These are phyloP conservation scores for Gossypium sturtianum DNA, from an alignment of 345 rosid species.

Conservation along the genomic window DNA sequence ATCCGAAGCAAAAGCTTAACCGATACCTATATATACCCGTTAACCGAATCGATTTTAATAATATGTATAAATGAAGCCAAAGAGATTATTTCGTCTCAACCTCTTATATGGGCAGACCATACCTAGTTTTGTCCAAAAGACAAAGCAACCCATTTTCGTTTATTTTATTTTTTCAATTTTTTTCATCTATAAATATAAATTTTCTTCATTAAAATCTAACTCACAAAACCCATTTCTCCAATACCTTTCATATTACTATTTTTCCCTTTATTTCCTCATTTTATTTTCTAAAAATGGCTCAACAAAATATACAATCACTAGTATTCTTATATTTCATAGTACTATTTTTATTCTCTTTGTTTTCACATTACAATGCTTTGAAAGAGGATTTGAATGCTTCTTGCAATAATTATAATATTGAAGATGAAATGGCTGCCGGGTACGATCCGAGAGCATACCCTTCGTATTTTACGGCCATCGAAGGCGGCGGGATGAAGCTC, in stretches of 20 bases:
- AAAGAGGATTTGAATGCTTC: neutral
- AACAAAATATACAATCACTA: neutral
- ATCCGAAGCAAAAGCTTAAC: neutral
- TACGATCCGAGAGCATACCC: slow-evolving; percentile 1
- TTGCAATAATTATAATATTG: neutral
- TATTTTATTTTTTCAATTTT: neutral
- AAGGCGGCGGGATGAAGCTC: neutral
- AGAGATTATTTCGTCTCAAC: slow-evolving; percentile 34
- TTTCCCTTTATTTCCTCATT: neutral
- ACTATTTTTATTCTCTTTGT: neutral
- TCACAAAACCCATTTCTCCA: slow-evolving; percentile 5
- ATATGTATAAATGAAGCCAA: slow-evolving; percentile 3
- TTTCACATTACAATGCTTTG: slow-evolving; percentile 3
- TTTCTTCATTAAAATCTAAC: neutral
- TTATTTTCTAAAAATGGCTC: slow-evolving; percentile 22
- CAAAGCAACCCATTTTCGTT: neutral
- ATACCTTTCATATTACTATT: neutral
- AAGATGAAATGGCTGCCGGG: neutral
- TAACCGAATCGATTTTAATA: neutral
- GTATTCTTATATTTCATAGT: neutral
- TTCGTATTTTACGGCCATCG: neutral
- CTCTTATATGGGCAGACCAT: slow-evolving; percentile 28
- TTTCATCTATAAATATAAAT: slow-evolving; percentile 31
- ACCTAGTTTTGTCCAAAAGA: slow-evolving; percentile 15
- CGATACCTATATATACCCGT: neutral